Evolutionary conservation across 2,329 filamentous ascomycete genomes (phyloP).

Genomic region (Leptographium flavum): DNA sequence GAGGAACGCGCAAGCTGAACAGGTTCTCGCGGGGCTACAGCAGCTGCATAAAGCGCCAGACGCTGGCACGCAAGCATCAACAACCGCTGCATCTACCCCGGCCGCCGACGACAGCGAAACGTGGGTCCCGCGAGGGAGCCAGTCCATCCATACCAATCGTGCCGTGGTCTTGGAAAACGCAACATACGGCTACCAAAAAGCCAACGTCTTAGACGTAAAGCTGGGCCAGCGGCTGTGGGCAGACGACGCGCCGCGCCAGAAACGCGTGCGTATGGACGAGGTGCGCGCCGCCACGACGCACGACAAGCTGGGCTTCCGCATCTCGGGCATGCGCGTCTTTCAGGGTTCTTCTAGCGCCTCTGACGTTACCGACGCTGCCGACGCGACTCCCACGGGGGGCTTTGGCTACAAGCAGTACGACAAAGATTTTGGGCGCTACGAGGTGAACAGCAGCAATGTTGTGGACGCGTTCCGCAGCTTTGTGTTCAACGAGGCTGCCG

Average conservation of each 20-base stretch:
- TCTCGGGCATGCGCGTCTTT: constrained; percentile 52
- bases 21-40: constrained; percentile 16
- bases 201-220: constrained; percentile 90
- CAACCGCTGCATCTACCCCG: constrained; percentile 1
- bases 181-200: constrained; percentile 62
- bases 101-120: constrained; percentile 14
- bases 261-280: constrained; percentile 45
- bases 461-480: constrained; percentile 39
- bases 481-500: constrained; percentile 42
- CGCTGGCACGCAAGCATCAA: background rate
- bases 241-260: constrained; percentile 48
- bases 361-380: too few species aligned
- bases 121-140: constrained; percentile 36
- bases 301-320: constrained; percentile 43
- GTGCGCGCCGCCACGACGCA: constrained; percentile 46
- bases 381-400: constrained; percentile 28
- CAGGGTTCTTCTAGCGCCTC: too few species aligned
- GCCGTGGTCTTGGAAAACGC: constrained; percentile 80
- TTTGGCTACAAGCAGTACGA: constrained; percentile 45
- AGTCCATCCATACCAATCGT: constrained; percentile 58
- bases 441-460: constrained; percentile 39
- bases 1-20: constrained; percentile 26
- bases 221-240: constrained; percentile 79
- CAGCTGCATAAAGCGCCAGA: background rate
- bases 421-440: constrained; percentile 44